Evolutionary conservation across 306 rosid species (phyloP), one percentile per base, ranked within the genome.

Genomic region (Medicago arabica): DNA sequence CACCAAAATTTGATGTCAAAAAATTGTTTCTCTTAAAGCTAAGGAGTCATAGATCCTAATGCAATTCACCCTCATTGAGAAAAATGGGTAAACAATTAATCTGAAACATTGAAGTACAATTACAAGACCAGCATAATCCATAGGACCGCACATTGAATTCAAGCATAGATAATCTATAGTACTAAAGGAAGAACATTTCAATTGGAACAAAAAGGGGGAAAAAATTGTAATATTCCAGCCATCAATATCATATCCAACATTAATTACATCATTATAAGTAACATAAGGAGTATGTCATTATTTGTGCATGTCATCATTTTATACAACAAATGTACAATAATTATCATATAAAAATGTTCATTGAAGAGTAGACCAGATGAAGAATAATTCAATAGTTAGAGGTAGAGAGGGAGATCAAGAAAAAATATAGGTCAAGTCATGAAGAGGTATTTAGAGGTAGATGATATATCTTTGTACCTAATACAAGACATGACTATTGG

Each of bases 21-120:
- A 46, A 46, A 46, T 4, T 11, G 12, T 43, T 43, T 43, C 13
- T 43, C 4, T 43, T 9, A 34, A 4, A 34, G 38, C 7, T 34
- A 34, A 43, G 3, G 31, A 62, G 39, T 36, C 69, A 76, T 23
- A 23, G 28, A 23, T 67, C 79, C 75, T 21, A 39, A 59, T 55
- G 50, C 41, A 75, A 74, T 67, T 59, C 49, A 59, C 53, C 73
- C 72, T 69, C 61, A 69, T 75, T 54, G 78, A 55, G 59, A 21
- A 78, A 77, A 75, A 75, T 25, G 31, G 16, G 50, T n/a, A n/a
- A n/a, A n/a, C n/a, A n/a, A n/a, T n/a, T n/a, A n/a, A n/a, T n/a
- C n/a, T n/a, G n/a, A n/a, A n/a, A n/a, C n/a, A n/a, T n/a, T 31
- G 36, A 31, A 31, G 36, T 34, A 76, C 57, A 72, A 67, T 66